Evolutionary conservation across 768 basidiomycete species (phyloP).

Genomic region (Xerocomellus dryophilus): DNA sequence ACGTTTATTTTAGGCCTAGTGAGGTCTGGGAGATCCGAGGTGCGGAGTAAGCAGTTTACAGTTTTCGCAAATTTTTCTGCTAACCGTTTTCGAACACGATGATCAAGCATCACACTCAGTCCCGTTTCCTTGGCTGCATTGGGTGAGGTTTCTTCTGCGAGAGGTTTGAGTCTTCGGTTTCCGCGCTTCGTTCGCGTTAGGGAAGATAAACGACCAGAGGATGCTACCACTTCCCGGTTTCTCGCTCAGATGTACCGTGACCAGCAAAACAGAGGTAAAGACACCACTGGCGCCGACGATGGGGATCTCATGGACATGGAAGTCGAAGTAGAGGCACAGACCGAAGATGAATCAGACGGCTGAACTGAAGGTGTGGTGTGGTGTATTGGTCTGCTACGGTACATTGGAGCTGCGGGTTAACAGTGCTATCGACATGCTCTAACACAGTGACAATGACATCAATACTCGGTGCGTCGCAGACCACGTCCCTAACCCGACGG

Average conservation of each 20-base stretch:
- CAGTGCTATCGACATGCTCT: neutral
- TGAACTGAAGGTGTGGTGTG: neutral
- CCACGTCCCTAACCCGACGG: neutral
- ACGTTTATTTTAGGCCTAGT: constrained; percentile 66
- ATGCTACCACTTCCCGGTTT: constrained; percentile 70
- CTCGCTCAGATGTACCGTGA: constrained; percentile 65
- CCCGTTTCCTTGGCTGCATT: constrained; percentile 81
- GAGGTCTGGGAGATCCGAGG: constrained; percentile 91
- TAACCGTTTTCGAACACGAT: constrained; percentile 1
- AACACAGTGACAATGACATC: neutral
- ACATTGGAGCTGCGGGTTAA: neutral
- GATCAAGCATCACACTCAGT: constrained; percentile 69
- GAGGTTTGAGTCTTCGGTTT: constrained; percentile 83
- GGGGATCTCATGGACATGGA: constrained; percentile 61
- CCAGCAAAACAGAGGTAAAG: constrained; percentile 47
- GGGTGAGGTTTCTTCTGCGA: constrained; percentile 50
- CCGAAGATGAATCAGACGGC: constrained; percentile 31
- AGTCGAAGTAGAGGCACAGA: constrained; percentile 28
- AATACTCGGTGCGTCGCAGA: neutral
- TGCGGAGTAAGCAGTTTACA: constrained; percentile 50
- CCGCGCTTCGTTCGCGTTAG: constrained; percentile 77
- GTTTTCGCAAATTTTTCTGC: constrained; percentile 1
- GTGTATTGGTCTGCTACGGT: neutral
- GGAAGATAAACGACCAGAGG: constrained; percentile 69
- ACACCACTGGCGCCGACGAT: constrained; percentile 45